A percentile compares a stretch with the other conserved stretches of the same genome.
Conservation (phyloP, 2,329 filamentous ascomycete genomes). For the Fusarium anthophilum region DNA sequence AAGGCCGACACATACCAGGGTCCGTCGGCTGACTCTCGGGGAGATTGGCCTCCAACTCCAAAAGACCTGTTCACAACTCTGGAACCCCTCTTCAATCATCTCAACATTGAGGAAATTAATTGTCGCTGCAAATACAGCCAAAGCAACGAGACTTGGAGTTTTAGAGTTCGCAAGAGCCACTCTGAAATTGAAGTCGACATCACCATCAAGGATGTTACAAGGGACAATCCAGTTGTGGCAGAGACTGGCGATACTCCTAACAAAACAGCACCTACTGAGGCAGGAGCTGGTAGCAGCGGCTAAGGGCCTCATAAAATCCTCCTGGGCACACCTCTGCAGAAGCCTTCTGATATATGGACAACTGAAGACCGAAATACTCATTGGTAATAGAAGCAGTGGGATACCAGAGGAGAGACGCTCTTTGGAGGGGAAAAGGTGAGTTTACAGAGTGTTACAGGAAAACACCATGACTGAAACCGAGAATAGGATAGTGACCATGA, state of each 20-base stretch:
- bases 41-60: not conserved
- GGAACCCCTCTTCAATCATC: not conserved
- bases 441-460: no score
- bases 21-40: not conserved
- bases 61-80: not conserved
- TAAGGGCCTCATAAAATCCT: not conserved
- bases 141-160: no score
- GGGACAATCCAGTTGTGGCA: no score
- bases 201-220: no score
- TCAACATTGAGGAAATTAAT: not conserved
- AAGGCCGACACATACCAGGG: not conserved
- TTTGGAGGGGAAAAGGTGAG: no score
- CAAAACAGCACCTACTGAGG: not conserved
- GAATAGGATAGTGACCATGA: no score
- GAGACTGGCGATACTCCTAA: no score
- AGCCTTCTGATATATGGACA: not conserved
- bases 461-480: no score
- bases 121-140: no score
- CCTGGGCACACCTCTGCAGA: not conserved
- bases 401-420: not conserved
- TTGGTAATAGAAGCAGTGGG: not conserved
- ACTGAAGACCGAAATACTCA: not conserved
- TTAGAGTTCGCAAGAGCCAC: no score
- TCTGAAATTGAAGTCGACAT: no score
- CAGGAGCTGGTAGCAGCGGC: not conserved